Base-by-base conservation (phyloP, 495 filamentous ascomycete genomes). In the Penicillium alfredii region DNA sequence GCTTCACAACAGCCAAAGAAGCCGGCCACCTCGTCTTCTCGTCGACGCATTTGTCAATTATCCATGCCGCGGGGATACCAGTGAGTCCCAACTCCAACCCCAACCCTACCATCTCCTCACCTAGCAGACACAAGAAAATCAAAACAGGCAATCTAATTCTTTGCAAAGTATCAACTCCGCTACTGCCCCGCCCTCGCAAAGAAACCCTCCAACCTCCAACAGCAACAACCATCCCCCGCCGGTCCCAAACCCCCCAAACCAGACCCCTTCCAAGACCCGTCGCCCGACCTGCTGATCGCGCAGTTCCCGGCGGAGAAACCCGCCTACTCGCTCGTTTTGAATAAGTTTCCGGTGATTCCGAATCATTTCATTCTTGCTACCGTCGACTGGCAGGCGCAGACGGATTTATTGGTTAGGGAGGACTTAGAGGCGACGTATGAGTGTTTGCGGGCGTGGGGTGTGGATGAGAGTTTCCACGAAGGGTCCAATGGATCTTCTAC, bases 311-410 rank as follows among this genome's bases (percentile, higher is more conserved):
- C 61, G 0, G 46, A 50, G n/a, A 55, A 60, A 16, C 71, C 73
- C 8, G 63, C 65, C 6, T 83, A 90, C 58, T 59, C 71, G 40
- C 68, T 90, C 23, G 75, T 90, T 16, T 63, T 93, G 30, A 90
- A 90, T 63, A 90, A 88, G 54, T 93, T 77, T 51, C 82, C 86
- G 11, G 72, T 93, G 12, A 84, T 88, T 19, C 73, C 75, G 0
- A 72, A 85, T 32, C 86, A 93, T 56, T 87, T 84, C 61, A 86
- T 93, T 40, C 69, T 93, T 32, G 73, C 80, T 1, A 93, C 86
- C 1, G 76, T 53, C 31, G 59, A 56, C 13, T 80, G 82, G 66
- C 76, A 80, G 44, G 54, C 63, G 3, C 86, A 90, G 59, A 83
- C 81, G 1, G 67, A 84, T 47, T 37, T 86, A 0, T 64, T 93